Conservation (phyloP, 352 stramenopile species). For the Halophytophthora polymorphica region DNA sequence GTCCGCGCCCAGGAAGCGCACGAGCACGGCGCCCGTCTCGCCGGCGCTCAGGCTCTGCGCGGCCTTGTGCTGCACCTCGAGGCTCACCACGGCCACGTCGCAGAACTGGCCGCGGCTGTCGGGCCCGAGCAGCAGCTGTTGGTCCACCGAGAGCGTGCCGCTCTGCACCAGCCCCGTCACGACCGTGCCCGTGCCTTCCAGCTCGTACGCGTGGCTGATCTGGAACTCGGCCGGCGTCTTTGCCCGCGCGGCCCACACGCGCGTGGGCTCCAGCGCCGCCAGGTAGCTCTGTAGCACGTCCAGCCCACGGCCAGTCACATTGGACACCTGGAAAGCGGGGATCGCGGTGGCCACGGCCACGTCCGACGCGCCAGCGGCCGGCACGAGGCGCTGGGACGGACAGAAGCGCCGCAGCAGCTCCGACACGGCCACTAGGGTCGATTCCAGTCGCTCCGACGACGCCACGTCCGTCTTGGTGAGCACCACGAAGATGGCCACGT, state of each 20-base stretch:
- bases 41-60: conserved; percentile 53
- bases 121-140: conserved; percentile 68
- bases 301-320: conserved; percentile 49
- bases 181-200: conserved; percentile 65
- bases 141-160: conserved; percentile 58
- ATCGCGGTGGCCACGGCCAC: conserved; percentile 17
- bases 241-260: conserved; percentile 53
- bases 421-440: conserved; percentile 43
- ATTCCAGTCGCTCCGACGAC: conserved; percentile 39
- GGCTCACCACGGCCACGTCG: conserved; percentile 65
- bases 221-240: conserved; percentile 67
- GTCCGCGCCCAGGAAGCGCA: conserved; percentile 34
- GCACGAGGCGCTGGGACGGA: conserved; percentile 18
- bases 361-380: conserved; percentile 6
- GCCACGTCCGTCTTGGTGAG: conserved; percentile 73
- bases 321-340: conserved; percentile 68
- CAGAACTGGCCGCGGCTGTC: conserved; percentile 56
- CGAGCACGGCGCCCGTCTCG: conserved; percentile 66
- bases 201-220: conserved; percentile 76
- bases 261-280: conserved; percentile 50
- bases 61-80: conserved; percentile 77
- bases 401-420: conserved; percentile 40
- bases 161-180: conserved; percentile 71
- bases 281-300: conserved; percentile 59
- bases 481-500: conserved; percentile 75